phyloP scores from a whole-genome alignment of 441 rosid genomes.

The Erysimum pusillum region DNA sequence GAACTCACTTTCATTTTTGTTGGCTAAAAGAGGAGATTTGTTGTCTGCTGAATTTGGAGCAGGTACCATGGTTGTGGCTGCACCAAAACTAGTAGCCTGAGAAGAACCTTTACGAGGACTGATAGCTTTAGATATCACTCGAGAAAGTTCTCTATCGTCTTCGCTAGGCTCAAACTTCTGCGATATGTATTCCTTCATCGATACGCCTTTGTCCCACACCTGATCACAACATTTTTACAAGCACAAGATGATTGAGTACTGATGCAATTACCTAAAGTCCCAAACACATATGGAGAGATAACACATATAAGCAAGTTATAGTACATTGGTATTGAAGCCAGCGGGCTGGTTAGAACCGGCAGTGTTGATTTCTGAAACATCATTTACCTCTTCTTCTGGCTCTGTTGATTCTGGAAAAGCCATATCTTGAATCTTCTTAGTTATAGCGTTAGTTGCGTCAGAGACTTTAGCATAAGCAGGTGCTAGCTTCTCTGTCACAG shows the following conservation, averaged over 20 bases:
- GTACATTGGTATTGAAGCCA: constrained; percentile 37
- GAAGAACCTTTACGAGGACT: constrained; percentile 64
- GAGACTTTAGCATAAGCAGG: constrained; percentile 63
- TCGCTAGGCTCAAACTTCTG: constrained; percentile 84
- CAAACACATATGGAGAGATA: too few species aligned
- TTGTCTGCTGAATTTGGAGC: constrained; percentile 59
- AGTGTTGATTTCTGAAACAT: constrained; percentile 33
- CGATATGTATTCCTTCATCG: constrained; percentile 79
- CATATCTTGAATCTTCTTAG: constrained; percentile 64
- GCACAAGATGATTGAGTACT: constrained; percentile 1
- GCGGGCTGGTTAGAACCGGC: constrained; percentile 30
- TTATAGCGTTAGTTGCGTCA: constrained; percentile 55
- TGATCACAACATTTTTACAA: constrained; percentile 31
- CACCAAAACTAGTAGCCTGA: constrained; percentile 56
- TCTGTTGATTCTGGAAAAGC: constrained; percentile 43
- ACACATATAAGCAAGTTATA: constrained; percentile 13
- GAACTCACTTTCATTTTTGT: constrained; percentile 61
- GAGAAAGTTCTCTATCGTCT: constrained; percentile 82
- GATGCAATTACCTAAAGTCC: neutral
- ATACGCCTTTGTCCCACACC: constrained; percentile 84
- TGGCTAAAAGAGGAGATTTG: constrained; percentile 52
- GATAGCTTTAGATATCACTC: constrained; percentile 72
- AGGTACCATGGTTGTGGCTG: constrained; percentile 62
- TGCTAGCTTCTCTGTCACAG: constrained; percentile 55
- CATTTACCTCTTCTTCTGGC: constrained; percentile 31